phyloP scores from a whole-genome alignment of 2,329 filamentous ascomycete genomes.

The Colletotrichum scovillei region DNA sequence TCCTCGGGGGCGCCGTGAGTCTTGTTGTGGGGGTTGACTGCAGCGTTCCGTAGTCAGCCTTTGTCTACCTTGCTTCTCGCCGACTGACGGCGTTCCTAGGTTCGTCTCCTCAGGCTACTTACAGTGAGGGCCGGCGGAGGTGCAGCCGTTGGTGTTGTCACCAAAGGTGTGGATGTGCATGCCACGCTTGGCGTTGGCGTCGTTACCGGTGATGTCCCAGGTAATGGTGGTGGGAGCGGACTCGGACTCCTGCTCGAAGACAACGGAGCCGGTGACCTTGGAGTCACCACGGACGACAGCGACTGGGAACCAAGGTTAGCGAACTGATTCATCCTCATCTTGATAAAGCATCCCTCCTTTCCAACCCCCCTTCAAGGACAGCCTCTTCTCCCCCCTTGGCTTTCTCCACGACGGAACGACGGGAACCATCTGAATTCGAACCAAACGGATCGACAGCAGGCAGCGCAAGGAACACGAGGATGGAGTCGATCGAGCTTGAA shows the following conservation, averaged over 20 bases:
- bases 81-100: neutral
- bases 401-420: slow-evolving; percentile 19
- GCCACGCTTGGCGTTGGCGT: slow-evolving; percentile 94
- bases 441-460: slow-evolving; percentile 18
- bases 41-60: slow-evolving; percentile 9
- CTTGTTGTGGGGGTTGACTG: slow-evolving; percentile 96
- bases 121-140: slow-evolving; percentile 98
- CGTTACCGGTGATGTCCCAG: slow-evolving; percentile 93
- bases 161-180: slow-evolving; percentile 99
- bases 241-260: slow-evolving; percentile 93
- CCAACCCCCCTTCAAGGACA: neutral
- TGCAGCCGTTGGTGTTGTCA: slow-evolving; percentile 99
- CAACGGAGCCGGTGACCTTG: slow-evolving; percentile 92
- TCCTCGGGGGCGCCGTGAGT: slow-evolving; percentile 89
- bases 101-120: slow-evolving; percentile 51
- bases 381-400: neutral
- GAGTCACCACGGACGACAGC: slow-evolving; percentile 98
- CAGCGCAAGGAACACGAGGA: slow-evolving; percentile 18
- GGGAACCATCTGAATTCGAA: slow-evolving; percentile 5
- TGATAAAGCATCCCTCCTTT: neutral
- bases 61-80: neutral
- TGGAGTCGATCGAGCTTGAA: slow-evolving; percentile 17
- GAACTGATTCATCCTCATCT: slow-evolving; percentile 38
- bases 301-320: slow-evolving; percentile 66
- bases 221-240: slow-evolving; percentile 84